phyloP scores from a whole-genome alignment of 2,329 filamentous ascomycete species.

The Bipolaris zeicola region DNA sequence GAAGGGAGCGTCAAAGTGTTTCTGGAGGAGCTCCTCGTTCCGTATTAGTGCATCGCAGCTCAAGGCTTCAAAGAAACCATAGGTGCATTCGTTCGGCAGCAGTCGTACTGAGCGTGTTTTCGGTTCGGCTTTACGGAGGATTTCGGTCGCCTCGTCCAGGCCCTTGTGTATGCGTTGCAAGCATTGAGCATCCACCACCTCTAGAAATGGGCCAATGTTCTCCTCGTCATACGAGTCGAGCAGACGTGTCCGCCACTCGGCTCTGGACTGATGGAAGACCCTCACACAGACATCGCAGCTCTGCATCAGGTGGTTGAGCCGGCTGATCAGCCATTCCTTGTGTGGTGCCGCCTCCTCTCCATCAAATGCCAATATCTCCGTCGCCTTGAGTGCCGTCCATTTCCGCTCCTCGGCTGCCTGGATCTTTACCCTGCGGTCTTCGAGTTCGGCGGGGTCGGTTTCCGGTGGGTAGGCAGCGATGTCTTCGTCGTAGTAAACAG shows the following conservation, averaged over 20 bases:
- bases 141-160: slow-evolving; percentile 49
- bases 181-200: slow-evolving; percentile 54
- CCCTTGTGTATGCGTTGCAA: slow-evolving; percentile 52
- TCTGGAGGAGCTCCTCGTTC: slow-evolving; percentile 58
- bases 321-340: slow-evolving; percentile 48
- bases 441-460: slow-evolving; percentile 34
- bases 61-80: slow-evolving; percentile 85
- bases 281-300: slow-evolving; percentile 58
- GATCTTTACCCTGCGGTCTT: slow-evolving; percentile 42
- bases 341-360: slow-evolving; percentile 53
- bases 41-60: slow-evolving; percentile 80
- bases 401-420: slow-evolving; percentile 49
- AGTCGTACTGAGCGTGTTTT: slow-evolving; percentile 57
- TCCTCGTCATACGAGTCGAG: slow-evolving; percentile 53
- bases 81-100: slow-evolving; percentile 66
- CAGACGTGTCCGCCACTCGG: slow-evolving; percentile 49
- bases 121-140: slow-evolving; percentile 54
- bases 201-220: slow-evolving; percentile 52
- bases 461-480: slow-evolving; percentile 36
- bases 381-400: slow-evolving; percentile 49
- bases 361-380: slow-evolving; percentile 56
- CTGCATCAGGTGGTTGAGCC: slow-evolving; percentile 51
- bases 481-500: slow-evolving; percentile 55
- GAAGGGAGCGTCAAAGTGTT: slow-evolving; percentile 83
- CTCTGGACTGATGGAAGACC: slow-evolving; percentile 54